Percentiles rank a stretch among this genome's conserved stretches.
phyloP scores from a whole-genome alignment of 2,329 filamentous ascomycete species.

The Ascochyta clinopodiicola region DNA sequence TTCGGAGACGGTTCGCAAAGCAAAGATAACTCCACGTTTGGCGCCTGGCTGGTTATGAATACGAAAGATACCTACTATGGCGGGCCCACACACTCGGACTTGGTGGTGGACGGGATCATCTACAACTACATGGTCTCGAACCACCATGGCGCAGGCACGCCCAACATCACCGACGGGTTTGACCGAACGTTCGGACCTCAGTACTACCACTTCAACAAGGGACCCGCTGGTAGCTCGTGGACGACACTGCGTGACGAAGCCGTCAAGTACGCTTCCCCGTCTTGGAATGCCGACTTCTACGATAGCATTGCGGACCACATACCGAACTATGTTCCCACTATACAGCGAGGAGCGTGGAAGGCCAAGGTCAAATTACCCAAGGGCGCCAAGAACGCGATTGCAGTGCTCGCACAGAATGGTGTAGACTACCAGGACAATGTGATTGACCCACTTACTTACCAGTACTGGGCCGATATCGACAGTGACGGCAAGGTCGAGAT shows the following conservation, averaged over 20 bases:
- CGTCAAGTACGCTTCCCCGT: slow-evolving; percentile 56
- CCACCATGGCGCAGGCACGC: slow-evolving; percentile 68
- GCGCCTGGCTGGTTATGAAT: slow-evolving; percentile 70
- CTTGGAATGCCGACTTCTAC: slow-evolving; percentile 66
- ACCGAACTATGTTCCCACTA: slow-evolving; percentile 64
- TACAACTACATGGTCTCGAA: slow-evolving; percentile 66
- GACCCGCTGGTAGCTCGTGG: slow-evolving; percentile 43
- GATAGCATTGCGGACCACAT: slow-evolving; percentile 67
- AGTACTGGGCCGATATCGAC: slow-evolving; percentile 64
- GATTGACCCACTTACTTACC: slow-evolving; percentile 61
- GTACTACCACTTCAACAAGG: slow-evolving; percentile 69
- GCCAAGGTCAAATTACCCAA: slow-evolving; percentile 60
- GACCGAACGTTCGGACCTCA: slow-evolving; percentile 70
- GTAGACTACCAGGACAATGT: slow-evolving; percentile 67
- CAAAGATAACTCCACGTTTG: slow-evolving; percentile 60
- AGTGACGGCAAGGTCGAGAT: slow-evolving; percentile 60
- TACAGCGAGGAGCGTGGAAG: slow-evolving; percentile 58
- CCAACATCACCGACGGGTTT: slow-evolving; percentile 69
- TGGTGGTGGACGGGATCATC: slow-evolving; percentile 69
- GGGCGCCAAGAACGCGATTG: slow-evolving; percentile 59
- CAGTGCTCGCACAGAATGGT: slow-evolving; percentile 61
- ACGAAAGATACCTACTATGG: slow-evolving; percentile 69
- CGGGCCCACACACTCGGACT: slow-evolving; percentile 67
- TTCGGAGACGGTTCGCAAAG: slow-evolving; percentile 61
- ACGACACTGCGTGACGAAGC: slow-evolving; percentile 62